Evolutionary conservation across 805 yeast species (phyloP).

Genomic region (Myxozyma neglecta): DNA sequence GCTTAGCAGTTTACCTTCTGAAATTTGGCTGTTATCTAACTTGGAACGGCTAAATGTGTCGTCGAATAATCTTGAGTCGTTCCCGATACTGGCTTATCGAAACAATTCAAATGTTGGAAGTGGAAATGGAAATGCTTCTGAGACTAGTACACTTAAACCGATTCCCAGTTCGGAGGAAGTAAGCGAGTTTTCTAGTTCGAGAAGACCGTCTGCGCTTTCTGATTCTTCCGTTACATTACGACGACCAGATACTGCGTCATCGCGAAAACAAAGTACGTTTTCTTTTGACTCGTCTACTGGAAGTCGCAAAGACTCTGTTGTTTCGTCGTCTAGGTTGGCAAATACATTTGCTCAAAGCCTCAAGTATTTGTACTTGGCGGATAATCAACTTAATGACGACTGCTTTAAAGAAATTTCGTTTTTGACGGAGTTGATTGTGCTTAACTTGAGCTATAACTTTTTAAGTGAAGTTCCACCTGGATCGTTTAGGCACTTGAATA

Average conservation of each 20-base stretch:
- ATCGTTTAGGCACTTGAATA: conserved; percentile 56
- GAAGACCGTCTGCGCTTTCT: conserved; percentile 19
- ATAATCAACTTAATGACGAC: conserved; percentile 78
- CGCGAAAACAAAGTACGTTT: neutral
- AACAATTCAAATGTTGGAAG: conserved; percentile 1
- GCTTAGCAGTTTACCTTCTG: conserved; percentile 64
- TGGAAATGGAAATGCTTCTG: neutral
- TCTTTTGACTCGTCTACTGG: neutral
- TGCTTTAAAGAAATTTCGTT: conserved; percentile 66
- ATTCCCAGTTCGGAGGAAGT: conserved; percentile 21
- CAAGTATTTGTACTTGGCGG: conserved; percentile 65
- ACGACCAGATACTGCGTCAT: neutral
- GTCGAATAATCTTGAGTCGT: conserved; percentile 63
- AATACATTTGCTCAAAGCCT: conserved; percentile 51
- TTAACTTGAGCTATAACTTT: conserved; percentile 84
- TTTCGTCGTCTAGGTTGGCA: conserved; percentile 19
- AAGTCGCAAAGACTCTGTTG: conserved; percentile 25
- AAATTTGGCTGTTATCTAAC: conserved; percentile 61
- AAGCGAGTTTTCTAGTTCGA: neutral
- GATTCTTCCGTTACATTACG: conserved; percentile 18
- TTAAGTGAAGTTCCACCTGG: conserved; percentile 78
- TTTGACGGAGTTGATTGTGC: conserved; percentile 55
- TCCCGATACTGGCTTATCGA: conserved; percentile 46
- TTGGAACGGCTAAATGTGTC: conserved; percentile 66
- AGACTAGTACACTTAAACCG: conserved; percentile 6